Evolutionary conservation across 495 filamentous ascomycete species (phyloP), one percentile per base, ranked within the genome.

Genomic region (Chaetomium tenue): DNA sequence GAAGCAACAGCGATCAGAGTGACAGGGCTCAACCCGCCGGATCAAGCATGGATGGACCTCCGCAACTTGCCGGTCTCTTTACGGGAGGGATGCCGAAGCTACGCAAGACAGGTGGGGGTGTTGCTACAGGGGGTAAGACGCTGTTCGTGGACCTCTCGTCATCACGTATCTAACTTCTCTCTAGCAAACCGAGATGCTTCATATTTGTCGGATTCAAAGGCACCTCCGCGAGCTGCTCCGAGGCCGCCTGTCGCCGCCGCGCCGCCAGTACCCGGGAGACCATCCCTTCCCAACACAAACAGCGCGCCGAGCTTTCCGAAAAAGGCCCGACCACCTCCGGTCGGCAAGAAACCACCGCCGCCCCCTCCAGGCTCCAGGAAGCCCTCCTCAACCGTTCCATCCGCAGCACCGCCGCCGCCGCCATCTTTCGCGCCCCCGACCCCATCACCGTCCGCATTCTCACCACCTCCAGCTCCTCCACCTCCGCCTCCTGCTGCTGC

Each of bases 31-130:
- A 71, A 26, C 70, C 74, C 5, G 77, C 75, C 12, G 30, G 72
- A 20, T 68, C 71, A 20, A 63, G 65, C 20, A 74, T 80, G 40
- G 82, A 86, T 28, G 76, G 87, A 25, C 85, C 91, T 20, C 91
- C 92, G 33, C 94, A 98, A 72, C 74, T 98, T 40, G 93, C 81
- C 11, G 94, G 95, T 5, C 76, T 98, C 28, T 96, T 98, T 71
- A 92, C 91, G 11, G 92, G 92, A 37, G 95, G 93, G 37, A 98
- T 98, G 82, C 94, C 94, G 3, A 98, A 97, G 78, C 71, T 98
- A 66, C 88, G 89, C 74, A 97, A 92, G 77, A 87, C 90, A 13
- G 85, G 84, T 39, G 92, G 89, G 28, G 94, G 93, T 23, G 81
- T 98, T 60, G 87, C 96, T 75, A 97, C 94, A 15, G 93, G 93